Evolutionary conservation across 805 yeast genomes (phyloP).

Genomic region (Aciculoconidium aculeatum): DNA sequence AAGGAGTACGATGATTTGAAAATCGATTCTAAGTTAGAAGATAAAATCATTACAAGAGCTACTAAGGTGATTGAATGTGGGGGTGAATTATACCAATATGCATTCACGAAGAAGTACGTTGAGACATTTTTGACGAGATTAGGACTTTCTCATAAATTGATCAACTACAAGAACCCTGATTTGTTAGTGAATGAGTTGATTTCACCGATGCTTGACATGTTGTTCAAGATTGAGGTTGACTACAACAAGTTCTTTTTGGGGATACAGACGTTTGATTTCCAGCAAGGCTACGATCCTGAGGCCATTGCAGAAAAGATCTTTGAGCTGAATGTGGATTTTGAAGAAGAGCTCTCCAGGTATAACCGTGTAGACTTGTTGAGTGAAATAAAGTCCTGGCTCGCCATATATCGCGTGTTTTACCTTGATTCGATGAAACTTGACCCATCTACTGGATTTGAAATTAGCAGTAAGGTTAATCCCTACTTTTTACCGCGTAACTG

Average conservation of each 20-base stretch:
- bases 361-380: slow-evolving; percentile 35
- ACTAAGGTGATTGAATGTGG: slow-evolving; percentile 56
- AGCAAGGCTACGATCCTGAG: slow-evolving; percentile 9
- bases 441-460: slow-evolving; percentile 6
- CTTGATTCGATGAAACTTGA: slow-evolving; percentile 33
- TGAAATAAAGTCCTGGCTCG: slow-evolving; percentile 48
- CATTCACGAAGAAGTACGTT: slow-evolving; percentile 55
- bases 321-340: slow-evolving; percentile 12
- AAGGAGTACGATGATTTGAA: slow-evolving; percentile 37
- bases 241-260: slow-evolving; percentile 72
- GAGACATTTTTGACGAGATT: slow-evolving; percentile 56
- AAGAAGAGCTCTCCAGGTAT: slow-evolving; percentile 14
- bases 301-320: slow-evolving; percentile 16
- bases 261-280: slow-evolving; percentile 50
- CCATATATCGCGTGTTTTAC: slow-evolving; percentile 40
- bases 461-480: slow-evolving; percentile 59
- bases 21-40: slow-evolving; percentile 45
- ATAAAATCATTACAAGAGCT: slow-evolving; percentile 53
- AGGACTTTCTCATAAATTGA: slow-evolving; percentile 48
- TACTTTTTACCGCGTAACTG: slow-evolving; percentile 77
- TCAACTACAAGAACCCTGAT: slow-evolving; percentile 26
- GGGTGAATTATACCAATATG: slow-evolving; percentile 58
- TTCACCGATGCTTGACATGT: slow-evolving; percentile 54
- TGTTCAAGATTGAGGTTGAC: slow-evolving; percentile 62
- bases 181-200: slow-evolving; percentile 42